These are phyloP conservation scores for Stereocaulon alpinum DNA, from an alignment of 495 filamentous ascomycete genomes.

Conservation along the genomic window DNA sequence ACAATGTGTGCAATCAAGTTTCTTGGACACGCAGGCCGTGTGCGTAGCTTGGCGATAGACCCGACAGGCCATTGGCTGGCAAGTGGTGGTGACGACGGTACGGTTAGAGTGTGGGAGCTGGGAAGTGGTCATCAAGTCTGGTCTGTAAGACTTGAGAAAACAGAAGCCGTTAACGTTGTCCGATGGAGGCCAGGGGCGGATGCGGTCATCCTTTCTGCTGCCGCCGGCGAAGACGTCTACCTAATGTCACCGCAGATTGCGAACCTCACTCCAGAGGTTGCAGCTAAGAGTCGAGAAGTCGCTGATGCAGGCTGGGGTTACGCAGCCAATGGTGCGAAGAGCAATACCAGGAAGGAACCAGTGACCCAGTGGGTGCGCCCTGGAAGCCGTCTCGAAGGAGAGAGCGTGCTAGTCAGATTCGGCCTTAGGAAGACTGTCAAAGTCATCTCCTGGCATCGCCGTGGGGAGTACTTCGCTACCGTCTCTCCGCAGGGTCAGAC, in stretches of 20 bases:
- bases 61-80: conserved; percentile 70
- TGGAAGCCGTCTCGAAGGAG: conserved; percentile 56
- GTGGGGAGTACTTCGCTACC: conserved; percentile 89
- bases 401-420: conserved; percentile 65
- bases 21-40: conserved; percentile 78
- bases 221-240: conserved; percentile 75
- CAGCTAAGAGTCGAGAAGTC: conserved; percentile 60
- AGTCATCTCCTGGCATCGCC: conserved; percentile 87
- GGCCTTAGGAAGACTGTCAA: conserved; percentile 77
- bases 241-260: conserved; percentile 65
- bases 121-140: conserved; percentile 79
- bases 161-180: conserved; percentile 77
- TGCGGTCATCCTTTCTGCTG: conserved; percentile 67
- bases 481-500: conserved; percentile 70
- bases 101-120: conserved; percentile 76
- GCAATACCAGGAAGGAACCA: conserved; percentile 59
- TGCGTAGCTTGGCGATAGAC: conserved; percentile 71
- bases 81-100: conserved; percentile 90
- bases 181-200: conserved; percentile 85
- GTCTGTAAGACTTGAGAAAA: conserved; percentile 65
- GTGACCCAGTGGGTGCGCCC: conserved; percentile 78
- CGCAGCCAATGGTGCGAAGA: conserved; percentile 57
- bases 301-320: conserved; percentile 86
- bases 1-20: conserved; percentile 76
- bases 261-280: conserved; percentile 51